phyloP scores from a whole-genome alignment of 2,329 filamentous ascomycete genomes.

The Emydomyces testavorans region DNA sequence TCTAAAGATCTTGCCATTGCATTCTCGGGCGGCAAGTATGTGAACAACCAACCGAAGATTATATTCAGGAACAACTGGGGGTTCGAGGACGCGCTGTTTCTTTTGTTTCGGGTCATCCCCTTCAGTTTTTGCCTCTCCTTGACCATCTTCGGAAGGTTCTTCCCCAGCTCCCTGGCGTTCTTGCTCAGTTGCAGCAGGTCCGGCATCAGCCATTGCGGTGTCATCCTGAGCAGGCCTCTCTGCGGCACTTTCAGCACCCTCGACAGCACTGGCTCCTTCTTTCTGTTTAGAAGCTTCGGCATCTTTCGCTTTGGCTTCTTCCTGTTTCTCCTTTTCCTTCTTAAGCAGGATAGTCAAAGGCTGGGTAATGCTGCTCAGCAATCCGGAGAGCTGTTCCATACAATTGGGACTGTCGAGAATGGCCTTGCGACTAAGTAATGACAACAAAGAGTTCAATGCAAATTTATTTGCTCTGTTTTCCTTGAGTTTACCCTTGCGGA shows the following conservation, averaged over 20 bases:
- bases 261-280: slow-evolving; percentile 20
- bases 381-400: slow-evolving; percentile 82
- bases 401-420: slow-evolving; percentile 95
- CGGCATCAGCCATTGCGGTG: slow-evolving; percentile 30
- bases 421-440: slow-evolving; percentile 78
- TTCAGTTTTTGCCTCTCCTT: slow-evolving; percentile 23
- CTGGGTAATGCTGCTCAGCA: slow-evolving; percentile 78
- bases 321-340: slow-evolving; percentile 64
- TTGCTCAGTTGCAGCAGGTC: slow-evolving; percentile 23
- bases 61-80: slow-evolving; percentile 74
- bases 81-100: slow-evolving; percentile 56
- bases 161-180: slow-evolving; percentile 31
- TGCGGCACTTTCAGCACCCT: slow-evolving; percentile 13
- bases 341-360: slow-evolving; percentile 73
- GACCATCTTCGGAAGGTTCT: slow-evolving; percentile 31
- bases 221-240: slow-evolving; percentile 26
- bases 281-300: slow-evolving; percentile 22
- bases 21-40: slow-evolving; percentile 90
- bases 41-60: slow-evolving; percentile 92
- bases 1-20: slow-evolving; percentile 94
- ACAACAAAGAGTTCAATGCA: slow-evolving; percentile 81
- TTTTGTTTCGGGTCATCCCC: slow-evolving; percentile 43
- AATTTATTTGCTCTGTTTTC: slow-evolving; percentile 76
- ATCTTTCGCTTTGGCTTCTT: slow-evolving; percentile 32
- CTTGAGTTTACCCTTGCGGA: slow-evolving; percentile 78